phyloP scores from a whole-genome alignment of 2,329 filamentous ascomycete genomes.

The Curvularia sp. region DNA sequence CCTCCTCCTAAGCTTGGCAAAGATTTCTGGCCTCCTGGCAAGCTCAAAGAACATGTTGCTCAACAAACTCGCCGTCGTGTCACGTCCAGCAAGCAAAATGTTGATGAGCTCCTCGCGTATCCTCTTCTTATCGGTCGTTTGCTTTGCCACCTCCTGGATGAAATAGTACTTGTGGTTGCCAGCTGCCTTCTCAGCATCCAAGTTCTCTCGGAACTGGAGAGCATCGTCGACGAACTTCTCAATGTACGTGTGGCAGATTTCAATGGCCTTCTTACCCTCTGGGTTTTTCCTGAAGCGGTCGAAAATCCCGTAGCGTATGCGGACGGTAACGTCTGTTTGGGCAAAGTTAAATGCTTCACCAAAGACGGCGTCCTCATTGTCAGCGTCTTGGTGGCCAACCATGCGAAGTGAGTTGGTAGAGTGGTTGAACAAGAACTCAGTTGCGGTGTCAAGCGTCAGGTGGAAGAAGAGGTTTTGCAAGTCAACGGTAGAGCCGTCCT shows the following conservation, averaged over 20 bases:
- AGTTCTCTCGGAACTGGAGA: constrained; percentile 41
- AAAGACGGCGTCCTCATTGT: constrained; percentile 50
- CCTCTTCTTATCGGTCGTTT: constrained; percentile 54
- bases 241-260: constrained; percentile 54
- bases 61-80: constrained; percentile 51
- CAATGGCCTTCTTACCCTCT: constrained; percentile 50
- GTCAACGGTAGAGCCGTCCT: constrained; percentile 53
- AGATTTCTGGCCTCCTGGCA: constrained; percentile 50
- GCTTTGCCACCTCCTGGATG: constrained; percentile 55
- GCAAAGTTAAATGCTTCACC: constrained; percentile 54
- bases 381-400: constrained; percentile 34
- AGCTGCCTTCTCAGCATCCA: constrained; percentile 42
- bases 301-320: constrained; percentile 48
- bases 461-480: constrained; percentile 56
- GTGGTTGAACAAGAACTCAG: constrained; percentile 59
- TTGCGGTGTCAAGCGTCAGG: constrained; percentile 59
- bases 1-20: constrained; percentile 51
- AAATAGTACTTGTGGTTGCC: constrained; percentile 52
- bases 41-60: constrained; percentile 52
- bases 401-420: constrained; percentile 48
- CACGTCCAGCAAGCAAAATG: constrained; percentile 52
- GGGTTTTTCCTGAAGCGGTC: constrained; percentile 43
- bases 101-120: constrained; percentile 57
- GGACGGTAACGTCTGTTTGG: constrained; percentile 48
- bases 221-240: constrained; percentile 56